These are phyloP conservation scores for Aspergillus melleus DNA, from an alignment of 2,329 filamentous ascomycete genomes.

Conservation along the genomic window DNA sequence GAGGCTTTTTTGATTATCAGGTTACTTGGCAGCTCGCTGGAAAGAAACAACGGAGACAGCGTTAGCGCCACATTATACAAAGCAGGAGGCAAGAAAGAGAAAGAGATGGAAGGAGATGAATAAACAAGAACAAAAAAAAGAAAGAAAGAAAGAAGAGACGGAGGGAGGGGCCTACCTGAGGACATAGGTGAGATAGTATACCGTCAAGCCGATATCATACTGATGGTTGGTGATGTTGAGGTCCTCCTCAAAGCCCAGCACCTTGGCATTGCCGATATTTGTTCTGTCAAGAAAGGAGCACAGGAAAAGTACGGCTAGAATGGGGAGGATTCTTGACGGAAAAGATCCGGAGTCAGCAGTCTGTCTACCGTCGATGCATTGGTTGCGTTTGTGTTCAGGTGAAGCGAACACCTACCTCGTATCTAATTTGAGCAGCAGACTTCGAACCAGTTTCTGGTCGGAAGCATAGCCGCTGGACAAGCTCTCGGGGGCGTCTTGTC, in stretches of 20 bases:
- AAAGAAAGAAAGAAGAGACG: background rate
- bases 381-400: background rate
- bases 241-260: conserved; percentile 61
- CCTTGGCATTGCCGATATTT: conserved; percentile 71
- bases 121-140: no score
- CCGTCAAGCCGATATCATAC: conserved; percentile 64
- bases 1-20: conserved; percentile 63
- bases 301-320: conserved; percentile 64
- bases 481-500: conserved; percentile 13
- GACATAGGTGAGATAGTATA: conserved; percentile 61
- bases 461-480: conserved; percentile 16
- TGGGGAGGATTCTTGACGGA: conserved; percentile 56
- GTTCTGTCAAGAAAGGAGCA: conserved; percentile 68
- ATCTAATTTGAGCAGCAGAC: conserved; percentile 56
- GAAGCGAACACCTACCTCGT: conserved; percentile 41
- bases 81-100: background rate
- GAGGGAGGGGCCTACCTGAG: conserved; percentile 51
- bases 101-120: no score
- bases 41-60: background rate
- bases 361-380: background rate
- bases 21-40: conserved; percentile 64
- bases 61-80: background rate
- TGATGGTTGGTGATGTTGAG: conserved; percentile 60
- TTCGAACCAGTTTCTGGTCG: conserved; percentile 38
- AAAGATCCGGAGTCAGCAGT: background rate